A percentile compares a stretch with the other conserved stretches of the same genome.
phyloP scores from a whole-genome alignment of 129 eudicot genomes.

The Ambrosia artemisiifolia region DNA sequence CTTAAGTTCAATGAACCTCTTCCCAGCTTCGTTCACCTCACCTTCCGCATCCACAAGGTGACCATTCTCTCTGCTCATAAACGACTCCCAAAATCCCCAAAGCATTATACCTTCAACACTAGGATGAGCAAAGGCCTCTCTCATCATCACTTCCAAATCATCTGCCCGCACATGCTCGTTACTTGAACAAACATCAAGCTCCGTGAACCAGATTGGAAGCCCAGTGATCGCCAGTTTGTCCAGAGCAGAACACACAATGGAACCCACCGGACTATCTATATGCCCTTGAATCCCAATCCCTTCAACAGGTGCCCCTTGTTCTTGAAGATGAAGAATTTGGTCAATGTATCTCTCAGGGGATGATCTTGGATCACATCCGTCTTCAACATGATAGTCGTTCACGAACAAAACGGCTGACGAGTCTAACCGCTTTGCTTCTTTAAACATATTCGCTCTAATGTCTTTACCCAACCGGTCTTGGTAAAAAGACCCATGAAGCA shows the following conservation, averaged over 20 bases:
- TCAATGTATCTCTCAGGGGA: conserved; percentile 75
- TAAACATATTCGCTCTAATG: conserved; percentile 60
- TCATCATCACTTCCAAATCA: conserved; percentile 81
- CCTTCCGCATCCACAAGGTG: conserved; percentile 92
- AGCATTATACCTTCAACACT: conserved; percentile 83
- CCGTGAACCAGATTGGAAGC: conserved; percentile 91
- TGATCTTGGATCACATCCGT: conserved; percentile 64
- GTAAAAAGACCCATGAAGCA: conserved; percentile 88
- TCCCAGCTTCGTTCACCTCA: conserved; percentile 77
- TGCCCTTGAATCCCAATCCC: conserved; percentile 92
- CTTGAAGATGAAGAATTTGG: conserved; percentile 62
- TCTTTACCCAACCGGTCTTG: conserved; percentile 72
- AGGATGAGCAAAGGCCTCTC: conserved; percentile 86
- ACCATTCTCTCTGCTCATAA: conserved; percentile 67
- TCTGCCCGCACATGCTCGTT: conserved; percentile 81
- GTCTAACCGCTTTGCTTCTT: conserved; percentile 60
- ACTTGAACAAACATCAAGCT: conserved; percentile 65
- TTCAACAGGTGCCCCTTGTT: conserved; percentile 78
- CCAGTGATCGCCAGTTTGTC: conserved; percentile 61
- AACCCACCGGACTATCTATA: conserved; percentile 66
- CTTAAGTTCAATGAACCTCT: conserved; percentile 60
- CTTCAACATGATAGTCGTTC: conserved; percentile 84
- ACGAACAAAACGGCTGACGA: conserved; percentile 63
- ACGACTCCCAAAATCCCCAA: conserved; percentile 93
- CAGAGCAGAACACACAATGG: conserved; percentile 59